Evolutionary conservation across 2,329 filamentous ascomycete species (phyloP), one percentile per base, ranked within the genome.

Genomic region (Cladophialophora exuberans): DNA sequence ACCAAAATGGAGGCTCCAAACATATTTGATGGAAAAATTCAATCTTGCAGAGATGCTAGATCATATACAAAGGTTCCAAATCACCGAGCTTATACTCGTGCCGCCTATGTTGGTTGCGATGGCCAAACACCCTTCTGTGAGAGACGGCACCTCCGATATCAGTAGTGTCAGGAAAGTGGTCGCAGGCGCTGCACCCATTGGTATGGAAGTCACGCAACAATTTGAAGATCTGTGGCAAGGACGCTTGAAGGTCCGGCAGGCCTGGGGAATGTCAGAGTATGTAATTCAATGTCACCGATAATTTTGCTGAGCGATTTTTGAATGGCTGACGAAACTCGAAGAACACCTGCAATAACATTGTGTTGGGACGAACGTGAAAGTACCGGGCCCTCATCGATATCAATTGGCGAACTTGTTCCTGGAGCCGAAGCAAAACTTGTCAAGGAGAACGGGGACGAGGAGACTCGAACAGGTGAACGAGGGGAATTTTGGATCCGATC

Each of bases 401-500:
- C 82, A 72, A 79, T 86, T 44, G 88, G 89, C 3, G 86, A 80
- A 3, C 74, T 95, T 0, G 55, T 90, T 0, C 85, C 89, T 0
- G 83, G 82, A 1, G 73, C 79, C 28, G 81, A 83, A 53, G 87
- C 79, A 36, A 87, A 87, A 64, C 73, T 95, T 2, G 71, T 94
- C 15, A 83, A 82, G 3, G 71, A 78, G 1, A 85, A 91, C 56
- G 89, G 88, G 1, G 75, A 77, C 5, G 89, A 93, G 66, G 79
- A 93, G 50, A 86, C 81, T 0, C 79, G 76, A 6, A 84, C 88
- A 61, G 84, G 92, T 57, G 83, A 84, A 38, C 88, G 86, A 0
- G 93, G 93, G 64, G 93, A 97, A 74, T 91, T 97, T 68, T 90
- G 86, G 80, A 88, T 97, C 64, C 87, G 89, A 56, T 93, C 94